Evolutionary conservation across 1,139 yeast genomes (phyloP).

Genomic region (Saccharomyces pastorianus): DNA sequence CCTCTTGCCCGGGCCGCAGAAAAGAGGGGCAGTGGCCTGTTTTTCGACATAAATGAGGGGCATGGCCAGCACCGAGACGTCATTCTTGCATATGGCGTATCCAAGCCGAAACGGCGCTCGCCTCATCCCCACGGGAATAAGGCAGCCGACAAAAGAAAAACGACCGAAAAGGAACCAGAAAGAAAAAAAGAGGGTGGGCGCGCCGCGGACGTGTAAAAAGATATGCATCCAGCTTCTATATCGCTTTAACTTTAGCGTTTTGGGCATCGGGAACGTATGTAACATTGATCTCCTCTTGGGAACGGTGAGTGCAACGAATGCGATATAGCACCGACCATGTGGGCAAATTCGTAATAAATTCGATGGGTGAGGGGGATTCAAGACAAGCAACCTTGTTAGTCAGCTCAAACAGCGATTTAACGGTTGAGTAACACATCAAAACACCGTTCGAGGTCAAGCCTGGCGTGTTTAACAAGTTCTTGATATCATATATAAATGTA

Average conservation of each 20-base stretch:
- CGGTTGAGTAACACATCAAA: background rate
- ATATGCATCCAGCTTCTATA: background rate
- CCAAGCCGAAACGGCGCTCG: background rate
- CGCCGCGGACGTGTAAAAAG: constrained; percentile 1
- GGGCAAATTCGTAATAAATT: background rate
- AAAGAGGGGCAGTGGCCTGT: background rate
- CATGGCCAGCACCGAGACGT: background rate
- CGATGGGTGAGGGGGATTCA: background rate
- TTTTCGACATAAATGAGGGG: background rate
- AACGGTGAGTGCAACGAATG: background rate
- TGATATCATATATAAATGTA: background rate
- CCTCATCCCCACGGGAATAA: background rate
- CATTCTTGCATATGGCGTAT: background rate
- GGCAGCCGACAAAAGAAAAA: background rate
- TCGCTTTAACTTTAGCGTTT: background rate
- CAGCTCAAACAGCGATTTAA: background rate
- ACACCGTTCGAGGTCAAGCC: background rate
- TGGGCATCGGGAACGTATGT: background rate
- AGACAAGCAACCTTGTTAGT: background rate
- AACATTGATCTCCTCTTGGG: background rate
- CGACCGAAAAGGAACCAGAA: background rate
- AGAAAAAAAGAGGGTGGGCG: constrained; percentile 2
- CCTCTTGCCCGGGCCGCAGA: background rate
- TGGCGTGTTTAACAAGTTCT: background rate
- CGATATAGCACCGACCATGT: constrained; percentile 1